A percentile compares a stretch with the other conserved stretches of the same genome.
phyloP scores from a whole-genome alignment of 805 yeast genomes.

The Millerozyma miso region DNA sequence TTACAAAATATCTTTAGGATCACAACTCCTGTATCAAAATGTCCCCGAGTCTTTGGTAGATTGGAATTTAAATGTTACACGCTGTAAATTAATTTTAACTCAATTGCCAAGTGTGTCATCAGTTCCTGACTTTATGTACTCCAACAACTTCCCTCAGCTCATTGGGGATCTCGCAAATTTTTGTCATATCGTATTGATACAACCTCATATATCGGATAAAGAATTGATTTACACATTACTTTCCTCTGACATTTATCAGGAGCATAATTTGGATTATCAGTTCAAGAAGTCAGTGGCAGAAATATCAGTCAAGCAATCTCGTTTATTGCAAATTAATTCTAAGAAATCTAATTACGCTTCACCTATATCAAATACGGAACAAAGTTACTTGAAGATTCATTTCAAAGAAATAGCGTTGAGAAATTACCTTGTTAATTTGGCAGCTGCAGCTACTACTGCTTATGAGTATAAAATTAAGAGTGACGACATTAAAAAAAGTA shows the following conservation, averaged over 20 bases:
- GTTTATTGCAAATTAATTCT: slow-evolving; percentile 36
- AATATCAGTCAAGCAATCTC: slow-evolving; percentile 45
- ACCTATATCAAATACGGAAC: slow-evolving; percentile 29
- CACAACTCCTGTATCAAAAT: slow-evolving; percentile 36
- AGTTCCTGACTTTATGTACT: slow-evolving; percentile 31
- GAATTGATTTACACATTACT: slow-evolving; percentile 39
- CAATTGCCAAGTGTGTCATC: slow-evolving; percentile 36
- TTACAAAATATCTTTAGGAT: slow-evolving; percentile 36
- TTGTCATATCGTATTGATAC: slow-evolving; percentile 37
- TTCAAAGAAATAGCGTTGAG: slow-evolving; percentile 45
- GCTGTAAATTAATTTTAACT: slow-evolving; percentile 43
- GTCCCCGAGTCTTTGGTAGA: slow-evolving; percentile 42
- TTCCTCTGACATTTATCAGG: slow-evolving; percentile 43
- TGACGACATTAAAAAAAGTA: slow-evolving; percentile 27
- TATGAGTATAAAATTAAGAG: slow-evolving; percentile 43
- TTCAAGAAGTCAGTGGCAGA: slow-evolving; percentile 48
- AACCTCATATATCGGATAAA: slow-evolving; percentile 39
- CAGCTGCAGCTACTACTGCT: slow-evolving; percentile 53
- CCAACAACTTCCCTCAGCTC: slow-evolving; percentile 32
- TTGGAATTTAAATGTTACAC: slow-evolving; percentile 50
- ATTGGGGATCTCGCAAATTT: slow-evolving; percentile 39
- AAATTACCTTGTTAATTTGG: slow-evolving; percentile 47
- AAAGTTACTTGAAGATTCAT: slow-evolving; percentile 28
- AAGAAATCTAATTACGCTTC: slow-evolving; percentile 14
- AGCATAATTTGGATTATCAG: slow-evolving; percentile 41